Conservation (phyloP, 1,284 basidiomycete genomes). For the Athelia sp. region DNA sequence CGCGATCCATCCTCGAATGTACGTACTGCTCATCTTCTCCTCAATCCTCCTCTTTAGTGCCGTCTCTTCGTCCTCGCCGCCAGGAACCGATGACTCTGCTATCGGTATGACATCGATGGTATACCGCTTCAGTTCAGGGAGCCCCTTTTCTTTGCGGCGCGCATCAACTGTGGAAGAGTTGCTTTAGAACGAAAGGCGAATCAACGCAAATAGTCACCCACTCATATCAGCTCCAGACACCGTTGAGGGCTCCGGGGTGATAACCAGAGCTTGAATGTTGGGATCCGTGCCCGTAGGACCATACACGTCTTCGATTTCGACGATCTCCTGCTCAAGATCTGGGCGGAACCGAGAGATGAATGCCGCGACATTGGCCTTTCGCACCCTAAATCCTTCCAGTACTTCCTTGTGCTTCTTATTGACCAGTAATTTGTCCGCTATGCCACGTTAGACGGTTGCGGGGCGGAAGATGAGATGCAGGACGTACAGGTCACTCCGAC, state of each 20-base stretch:
- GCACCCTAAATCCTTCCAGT: slow-evolving; percentile 60
- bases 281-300: slow-evolving; percentile 86
- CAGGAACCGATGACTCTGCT: slow-evolving; percentile 29
- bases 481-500: slow-evolving; percentile 80
- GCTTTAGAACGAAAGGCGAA: not conserved
- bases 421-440: slow-evolving; percentile 70
- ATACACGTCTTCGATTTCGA: slow-evolving; percentile 76
- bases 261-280: slow-evolving; percentile 81
- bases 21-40: slow-evolving; percentile 85
- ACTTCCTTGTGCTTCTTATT: slow-evolving; percentile 72
- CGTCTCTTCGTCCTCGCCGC: slow-evolving; percentile 57
- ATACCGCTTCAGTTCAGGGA: slow-evolving; percentile 65
- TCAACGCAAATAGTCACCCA: slow-evolving; percentile 31
- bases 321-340: slow-evolving; percentile 56
- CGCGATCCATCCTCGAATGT: slow-evolving; percentile 77
- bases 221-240: slow-evolving; percentile 68
- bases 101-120: slow-evolving; percentile 86
- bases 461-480: slow-evolving; percentile 7
- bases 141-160: slow-evolving; percentile 44
- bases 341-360: slow-evolving; percentile 73
- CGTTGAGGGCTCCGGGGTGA: slow-evolving; percentile 72
- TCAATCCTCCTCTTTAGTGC: slow-evolving; percentile 57
- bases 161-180: slow-evolving; percentile 49
- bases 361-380: slow-evolving; percentile 48
- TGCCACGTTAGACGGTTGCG: slow-evolving; percentile 5